Evolutionary conservation across 352 stramenopile species (phyloP), one percentile per base, ranked within the genome.

Genomic region (Globisporangium parvum): DNA sequence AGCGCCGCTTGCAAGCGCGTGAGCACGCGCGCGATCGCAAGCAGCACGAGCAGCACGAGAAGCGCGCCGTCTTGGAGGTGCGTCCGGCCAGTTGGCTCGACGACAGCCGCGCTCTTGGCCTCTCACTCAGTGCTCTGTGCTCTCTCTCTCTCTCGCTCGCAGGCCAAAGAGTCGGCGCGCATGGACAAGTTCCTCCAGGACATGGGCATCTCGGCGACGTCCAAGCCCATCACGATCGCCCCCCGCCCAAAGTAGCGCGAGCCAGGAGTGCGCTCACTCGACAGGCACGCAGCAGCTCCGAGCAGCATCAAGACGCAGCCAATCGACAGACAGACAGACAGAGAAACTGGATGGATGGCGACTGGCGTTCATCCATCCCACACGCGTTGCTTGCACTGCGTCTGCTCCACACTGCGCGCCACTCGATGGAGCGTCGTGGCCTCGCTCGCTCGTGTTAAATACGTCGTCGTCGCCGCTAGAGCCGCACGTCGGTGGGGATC

Each of bases 161-260:
- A 88, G 77, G 80, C 78, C 1, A 86, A 87, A 35, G 80, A 91
- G 51, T 69, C 70, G 3, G 80, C 75, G 17, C 69, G 80, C 6
- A 91, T 91, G 80, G 76, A 91, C 49, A 87, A 88, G 62, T 91
- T 91, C 35, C 57, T 91, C 21, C 57, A 69, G 23, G 77, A 87
- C 24, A 88, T 91, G 77, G 80, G 80, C 4, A 68, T 90, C 18
- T 48, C 69, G 14, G 60, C 62, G 35, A 61, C 52, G 10, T 65
- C 71, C 39, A 57, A 71, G 21, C 69, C 67, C n/a, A 77, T 86
- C 48, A 85, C 73, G 17, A 89, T 89, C 33, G 70, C 69, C 15
- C 76, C 76, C 8, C 75, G 78, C 40, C 47, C 48, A 33, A 21
- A 55, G 10, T 55, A 23, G 23, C 3, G 11, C 15, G 11, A 11